phyloP scores from a whole-genome alignment of 192 early-diverging fungal species.

The Umbelopsis sp. region DNA sequence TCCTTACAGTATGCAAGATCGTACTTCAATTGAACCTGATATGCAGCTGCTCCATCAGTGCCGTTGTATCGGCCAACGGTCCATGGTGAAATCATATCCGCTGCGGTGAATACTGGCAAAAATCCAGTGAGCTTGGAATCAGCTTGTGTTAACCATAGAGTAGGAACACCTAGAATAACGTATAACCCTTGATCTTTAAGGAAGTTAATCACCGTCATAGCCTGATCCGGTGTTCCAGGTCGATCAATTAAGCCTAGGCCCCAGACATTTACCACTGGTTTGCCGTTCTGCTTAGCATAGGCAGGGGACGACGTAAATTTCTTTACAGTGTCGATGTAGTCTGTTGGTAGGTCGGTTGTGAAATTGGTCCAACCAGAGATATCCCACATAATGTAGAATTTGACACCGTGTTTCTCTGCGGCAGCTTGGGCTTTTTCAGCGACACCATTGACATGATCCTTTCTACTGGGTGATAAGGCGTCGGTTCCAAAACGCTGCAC shows the following conservation, averaged over 20 bases:
- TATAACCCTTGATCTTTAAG: slow-evolving; percentile 20
- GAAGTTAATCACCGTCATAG: slow-evolving; percentile 17
- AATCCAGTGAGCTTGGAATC: slow-evolving; percentile 21
- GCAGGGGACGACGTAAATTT: slow-evolving; percentile 20
- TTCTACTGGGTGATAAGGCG: slow-evolving; percentile 11
- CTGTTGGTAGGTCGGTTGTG: slow-evolving; percentile 20
- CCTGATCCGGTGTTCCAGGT: slow-evolving; percentile 14
- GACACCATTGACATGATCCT: slow-evolving; percentile 20
- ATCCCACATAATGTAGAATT: slow-evolving; percentile 22
- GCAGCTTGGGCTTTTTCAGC: slow-evolving; percentile 11
- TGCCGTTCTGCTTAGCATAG: slow-evolving; percentile 18
- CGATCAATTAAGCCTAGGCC: slow-evolving; percentile 11
- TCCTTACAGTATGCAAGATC: slow-evolving; percentile 19
- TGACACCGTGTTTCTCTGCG: slow-evolving; percentile 13
- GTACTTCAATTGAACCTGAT: slow-evolving; percentile 22
- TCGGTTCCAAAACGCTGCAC: slow-evolving; percentile 20
- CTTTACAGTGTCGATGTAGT: slow-evolving; percentile 14
- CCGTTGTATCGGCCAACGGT: slow-evolving; percentile 18
- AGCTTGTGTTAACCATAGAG: slow-evolving; percentile 17
- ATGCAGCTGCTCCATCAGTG: slow-evolving; percentile 20
- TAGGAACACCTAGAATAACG: slow-evolving; percentile 20
- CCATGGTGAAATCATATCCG: slow-evolving; percentile 20
- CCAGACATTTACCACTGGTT: slow-evolving; percentile 20
- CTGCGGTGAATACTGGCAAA: slow-evolving; percentile 19
- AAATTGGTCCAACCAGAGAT: slow-evolving; percentile 21